These are phyloP conservation scores for Teunomyces funiuensis DNA, from an alignment of 805 yeast species.

Conservation along the genomic window DNA sequence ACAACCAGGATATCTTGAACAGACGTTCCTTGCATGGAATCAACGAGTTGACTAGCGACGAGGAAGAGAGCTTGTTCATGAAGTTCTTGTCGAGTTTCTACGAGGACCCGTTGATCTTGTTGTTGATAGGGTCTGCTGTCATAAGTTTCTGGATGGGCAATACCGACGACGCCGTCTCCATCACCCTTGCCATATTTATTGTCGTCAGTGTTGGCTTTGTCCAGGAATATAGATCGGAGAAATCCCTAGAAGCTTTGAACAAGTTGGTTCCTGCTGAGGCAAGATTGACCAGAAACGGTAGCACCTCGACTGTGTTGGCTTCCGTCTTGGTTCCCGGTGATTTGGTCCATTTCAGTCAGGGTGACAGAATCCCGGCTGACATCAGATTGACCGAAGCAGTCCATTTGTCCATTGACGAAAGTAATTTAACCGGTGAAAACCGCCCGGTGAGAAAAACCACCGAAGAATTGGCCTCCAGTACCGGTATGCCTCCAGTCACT, in stretches of 20 bases:
- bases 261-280: conserved; percentile 97
- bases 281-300: conserved; percentile 80
- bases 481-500: conserved; percentile 51
- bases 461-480: conserved; percentile 40
- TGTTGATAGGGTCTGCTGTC: conserved; percentile 86
- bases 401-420: conserved; percentile 85
- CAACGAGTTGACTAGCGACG: conserved; percentile 76
- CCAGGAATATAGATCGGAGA: conserved; percentile 94
- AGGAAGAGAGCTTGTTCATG: conserved; percentile 68
- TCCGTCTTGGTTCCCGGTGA: conserved; percentile 94
- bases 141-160: conserved; percentile 93
- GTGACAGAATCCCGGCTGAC: conserved; percentile 97
- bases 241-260: conserved; percentile 88
- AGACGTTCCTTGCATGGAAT: conserved; percentile 76
- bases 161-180: conserved; percentile 91
- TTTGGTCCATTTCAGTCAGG: conserved; percentile 81
- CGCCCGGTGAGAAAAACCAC: conserved; percentile 73
- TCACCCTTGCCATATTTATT: conserved; percentile 85
- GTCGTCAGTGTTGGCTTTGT: conserved; percentile 97
- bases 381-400: conserved; percentile 75
- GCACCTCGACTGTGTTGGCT: conserved; percentile 80
- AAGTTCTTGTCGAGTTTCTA: conserved; percentile 80
- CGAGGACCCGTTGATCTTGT: conserved; percentile 86
- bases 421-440: conserved; percentile 94
- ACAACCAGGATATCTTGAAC: conserved; percentile 66